A percentile compares a stretch with the other conserved stretches of the same genome.
Conservation (phyloP, 129 eudicot species). For the Cynara cardunculus region DNA sequence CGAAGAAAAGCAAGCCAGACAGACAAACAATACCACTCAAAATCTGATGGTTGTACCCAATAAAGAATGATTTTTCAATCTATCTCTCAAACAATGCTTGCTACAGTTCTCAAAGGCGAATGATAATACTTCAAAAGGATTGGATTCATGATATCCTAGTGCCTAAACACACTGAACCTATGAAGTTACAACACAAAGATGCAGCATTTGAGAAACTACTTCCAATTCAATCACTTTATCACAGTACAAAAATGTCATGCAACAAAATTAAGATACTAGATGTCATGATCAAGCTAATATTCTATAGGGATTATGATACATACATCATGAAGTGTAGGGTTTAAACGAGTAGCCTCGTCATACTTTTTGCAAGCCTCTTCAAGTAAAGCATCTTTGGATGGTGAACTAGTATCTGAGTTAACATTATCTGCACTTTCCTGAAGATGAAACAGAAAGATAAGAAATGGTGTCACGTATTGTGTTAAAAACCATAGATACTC, state of each 20-base stretch:
- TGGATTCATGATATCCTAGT: not conserved
- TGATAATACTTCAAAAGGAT: not conserved
- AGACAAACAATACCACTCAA: not conserved
- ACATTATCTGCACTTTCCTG: slow-evolving; percentile 99
- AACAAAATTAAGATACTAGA: not conserved
- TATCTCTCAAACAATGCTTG: not conserved
- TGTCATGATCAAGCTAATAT: not conserved
- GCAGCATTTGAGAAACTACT: not conserved
- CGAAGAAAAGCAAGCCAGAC: not conserved
- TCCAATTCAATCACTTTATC: no score
- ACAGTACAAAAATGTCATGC: not conserved
- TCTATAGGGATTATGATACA: slow-evolving; percentile 7
- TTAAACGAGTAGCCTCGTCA: slow-evolving; percentile 85
- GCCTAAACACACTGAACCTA: not conserved
- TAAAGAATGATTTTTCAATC: not conserved
- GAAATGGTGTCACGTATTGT: slow-evolving; percentile 5
- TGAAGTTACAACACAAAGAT: not conserved
- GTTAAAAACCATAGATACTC: slow-evolving; percentile 6
- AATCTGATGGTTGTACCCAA: not conserved
- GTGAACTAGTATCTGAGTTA: slow-evolving; percentile 72
- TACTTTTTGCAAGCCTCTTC: slow-evolving; percentile 97
- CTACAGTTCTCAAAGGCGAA: not conserved
- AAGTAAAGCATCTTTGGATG: slow-evolving; percentile 93
- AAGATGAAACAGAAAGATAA: not conserved
- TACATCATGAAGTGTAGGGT: slow-evolving; percentile 91